A percentile compares a stretch with the other conserved stretches of the same genome.
Conservation (phyloP, 345 rosid species). For the Populus euphratica region DNA sequence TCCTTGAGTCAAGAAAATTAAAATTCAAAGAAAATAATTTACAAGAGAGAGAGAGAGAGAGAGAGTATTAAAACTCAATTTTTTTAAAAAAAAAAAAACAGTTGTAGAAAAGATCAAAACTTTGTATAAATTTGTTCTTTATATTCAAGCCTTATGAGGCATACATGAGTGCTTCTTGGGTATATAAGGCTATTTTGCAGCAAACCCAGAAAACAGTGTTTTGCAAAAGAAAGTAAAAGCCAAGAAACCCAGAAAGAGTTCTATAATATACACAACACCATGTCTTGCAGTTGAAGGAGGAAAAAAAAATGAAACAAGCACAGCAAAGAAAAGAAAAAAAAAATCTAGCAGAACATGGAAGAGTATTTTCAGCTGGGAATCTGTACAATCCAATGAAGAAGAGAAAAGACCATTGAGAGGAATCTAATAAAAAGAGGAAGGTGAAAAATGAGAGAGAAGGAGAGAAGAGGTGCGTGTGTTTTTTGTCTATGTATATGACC, state of each 20-base stretch:
- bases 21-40: constrained; percentile 21
- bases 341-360: constrained; percentile 16
- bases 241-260: constrained; percentile 40
- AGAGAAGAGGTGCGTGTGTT: background rate
- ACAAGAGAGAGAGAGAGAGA: constrained; percentile 11
- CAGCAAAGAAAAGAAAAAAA: constrained; percentile 16
- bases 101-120: constrained; percentile 15
- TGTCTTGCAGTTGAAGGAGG: constrained; percentile 16
- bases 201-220: constrained; percentile 37
- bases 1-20: constrained; percentile 21
- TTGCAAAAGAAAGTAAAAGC: constrained; percentile 34
- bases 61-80: constrained; percentile 4
- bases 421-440: constrained; percentile 51
- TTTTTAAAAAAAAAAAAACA: constrained; percentile 15
- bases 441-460: constrained; percentile 30
- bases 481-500: constrained; percentile 13
- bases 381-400: constrained; percentile 56
- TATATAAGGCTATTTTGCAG: constrained; percentile 29
- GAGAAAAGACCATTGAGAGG: constrained; percentile 46
- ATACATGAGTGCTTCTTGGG: constrained; percentile 24
- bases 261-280: background rate
- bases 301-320: constrained; percentile 5
- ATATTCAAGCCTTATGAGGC: constrained; percentile 31
- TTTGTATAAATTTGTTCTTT: constrained; percentile 10
- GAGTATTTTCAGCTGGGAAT: constrained; percentile 48